A percentile compares a stretch with the other conserved stretches of the same genome.
Evolutionary conservation across 2,329 filamentous ascomycete genomes (phyloP).

Genomic region (Colletotrichum eleusines): DNA sequence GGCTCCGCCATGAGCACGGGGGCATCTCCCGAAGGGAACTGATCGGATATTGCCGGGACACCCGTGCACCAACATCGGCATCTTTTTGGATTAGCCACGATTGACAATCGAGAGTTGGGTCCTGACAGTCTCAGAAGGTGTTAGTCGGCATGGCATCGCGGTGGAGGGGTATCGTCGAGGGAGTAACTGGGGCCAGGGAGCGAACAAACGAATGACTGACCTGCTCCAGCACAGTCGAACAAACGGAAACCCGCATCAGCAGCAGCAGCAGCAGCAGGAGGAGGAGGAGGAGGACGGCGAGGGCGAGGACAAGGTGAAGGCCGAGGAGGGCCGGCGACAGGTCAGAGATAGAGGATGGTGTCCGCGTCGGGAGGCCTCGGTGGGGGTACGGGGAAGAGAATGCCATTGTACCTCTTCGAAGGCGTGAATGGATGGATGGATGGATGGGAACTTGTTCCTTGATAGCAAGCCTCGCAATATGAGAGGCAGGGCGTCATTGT

Average conservation of each 20-base stretch:
- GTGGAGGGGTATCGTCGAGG: not conserved
- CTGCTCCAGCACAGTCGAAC: not conserved
- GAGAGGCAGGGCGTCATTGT: not conserved
- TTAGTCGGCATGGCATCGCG: not conserved
- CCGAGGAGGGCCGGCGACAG: not conserved
- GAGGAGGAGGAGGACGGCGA: not conserved
- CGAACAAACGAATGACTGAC: not conserved
- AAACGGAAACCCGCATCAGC: not conserved
- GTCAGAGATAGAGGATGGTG: not conserved
- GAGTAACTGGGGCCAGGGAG: not conserved
- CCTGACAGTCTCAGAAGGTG: not conserved
- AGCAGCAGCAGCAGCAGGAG: too few species aligned
- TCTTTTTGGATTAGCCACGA: too few species aligned
- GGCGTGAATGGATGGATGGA: not conserved
- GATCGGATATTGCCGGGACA: slow-evolving; percentile 28
- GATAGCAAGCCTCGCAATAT: not conserved
- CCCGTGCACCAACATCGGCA: not conserved
- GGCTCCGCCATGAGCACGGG: not conserved
- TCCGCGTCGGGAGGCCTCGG: slow-evolving; percentile 3
- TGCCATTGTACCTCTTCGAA: slow-evolving; percentile 20
- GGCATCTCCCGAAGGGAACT: slow-evolving; percentile 8
- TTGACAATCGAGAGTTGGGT: not conserved
- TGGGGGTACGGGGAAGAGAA: not conserved
- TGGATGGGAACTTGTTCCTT: slow-evolving; percentile 5
- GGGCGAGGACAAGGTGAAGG: not conserved